Evolutionary conservation across 176 grass and related monocot genomes (phyloP), one percentile per base, ranked within the genome.

Genomic region (Rhynchospora pubera): DNA sequence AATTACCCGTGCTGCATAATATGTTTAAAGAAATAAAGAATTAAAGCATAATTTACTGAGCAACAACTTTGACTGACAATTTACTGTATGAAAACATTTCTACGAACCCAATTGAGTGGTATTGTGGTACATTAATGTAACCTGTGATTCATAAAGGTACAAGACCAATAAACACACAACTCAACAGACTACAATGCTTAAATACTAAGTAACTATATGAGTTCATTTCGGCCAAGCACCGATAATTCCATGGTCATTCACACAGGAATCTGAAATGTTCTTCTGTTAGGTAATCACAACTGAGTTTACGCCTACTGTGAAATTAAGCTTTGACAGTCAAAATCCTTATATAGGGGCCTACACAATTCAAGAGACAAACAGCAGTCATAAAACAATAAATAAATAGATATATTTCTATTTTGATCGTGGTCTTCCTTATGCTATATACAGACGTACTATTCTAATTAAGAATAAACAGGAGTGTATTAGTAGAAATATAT

Each of bases 1-100:
- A 52, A 96, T 93, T 9, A 96, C 86, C 21, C 87, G 83, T 0
- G 93, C 93, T 96, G 91, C 57, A 65, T 45, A 81, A 26, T 43
- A 42, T 1, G 69, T 81, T 74, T 64, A 60, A 22, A 23, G 71
- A 57, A 8, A 61, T 10, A 58, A 51, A 47, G 1, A 45, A 6
- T 63, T 56, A 56, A 16, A 7, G 21, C 21, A 43, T 16, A 21
- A 18, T 19, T 19, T n/a, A n/a, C 34, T 39, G 34, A 39, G 5
- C 10, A 12, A 10, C 19, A 22, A 72, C 43, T 72, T 72, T 50
- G 44, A 18, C 19, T 3, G n/a, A 72, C 44, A 72, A 10, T 4
- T 13, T 48, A 21, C 71, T 28, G n/a, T 50, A 23, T 51, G 5
- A 73, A 73, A 50, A 39, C 34, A 6, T 51, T 24, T 18, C 4